These are phyloP conservation scores for Pelargonium citronellum DNA, from an alignment of 441 rosid genomes.

Conservation along the genomic window DNA sequence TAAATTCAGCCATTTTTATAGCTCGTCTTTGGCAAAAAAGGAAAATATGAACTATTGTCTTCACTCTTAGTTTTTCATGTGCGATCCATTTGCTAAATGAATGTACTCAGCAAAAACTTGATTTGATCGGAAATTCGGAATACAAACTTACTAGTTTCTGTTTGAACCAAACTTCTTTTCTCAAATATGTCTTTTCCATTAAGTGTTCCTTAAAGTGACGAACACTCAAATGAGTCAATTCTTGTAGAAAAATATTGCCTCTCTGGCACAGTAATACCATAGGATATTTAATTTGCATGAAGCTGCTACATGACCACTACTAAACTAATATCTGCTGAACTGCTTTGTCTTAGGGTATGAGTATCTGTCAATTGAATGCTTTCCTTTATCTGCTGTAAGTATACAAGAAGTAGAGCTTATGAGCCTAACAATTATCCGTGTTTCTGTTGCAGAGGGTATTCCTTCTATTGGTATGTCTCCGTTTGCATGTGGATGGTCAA, in stretches of 20 bases:
- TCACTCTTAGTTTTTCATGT: neutral
- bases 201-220: neutral
- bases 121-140: neutral
- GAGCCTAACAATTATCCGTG: slow-evolving; percentile 19
- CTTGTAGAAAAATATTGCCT: neutral
- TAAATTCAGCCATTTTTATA: too few relatives aligned
- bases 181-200: neutral
- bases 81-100: neutral
- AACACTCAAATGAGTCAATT: neutral
- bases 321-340: neutral
- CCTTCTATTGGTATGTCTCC: slow-evolving; percentile 88
- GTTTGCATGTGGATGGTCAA: slow-evolving; percentile 84
- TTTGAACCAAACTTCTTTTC: neutral
- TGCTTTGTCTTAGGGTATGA: neutral
- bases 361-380: slow-evolving; percentile 8
- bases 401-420: slow-evolving; percentile 4
- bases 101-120: neutral
- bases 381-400: neutral
- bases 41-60: too few relatives aligned
- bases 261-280: neutral
- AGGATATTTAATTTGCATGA: neutral
- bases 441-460: slow-evolving; percentile 70
- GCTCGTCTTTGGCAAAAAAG: too few relatives aligned
- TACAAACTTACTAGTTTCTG: neutral
- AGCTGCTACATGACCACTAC: neutral